Base-by-base conservation (phyloP, 139 green algal species). In the Micractinium conductrix region DNA sequence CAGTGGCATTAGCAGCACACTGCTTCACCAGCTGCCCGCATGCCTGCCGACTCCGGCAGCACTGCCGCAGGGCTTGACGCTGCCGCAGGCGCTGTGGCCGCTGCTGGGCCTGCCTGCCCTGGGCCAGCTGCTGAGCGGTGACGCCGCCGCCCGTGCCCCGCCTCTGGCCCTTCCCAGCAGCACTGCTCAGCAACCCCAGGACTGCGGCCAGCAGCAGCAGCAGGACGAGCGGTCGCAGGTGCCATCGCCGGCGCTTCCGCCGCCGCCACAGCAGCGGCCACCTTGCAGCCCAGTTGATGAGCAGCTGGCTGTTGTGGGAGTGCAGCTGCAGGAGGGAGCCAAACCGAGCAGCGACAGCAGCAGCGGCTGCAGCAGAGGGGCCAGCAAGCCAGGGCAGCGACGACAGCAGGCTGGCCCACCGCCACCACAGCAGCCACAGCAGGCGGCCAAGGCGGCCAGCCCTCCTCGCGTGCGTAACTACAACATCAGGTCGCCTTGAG, bases 401-500 rank as follows among this genome's bases (percentile, higher is more conserved):
- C 33, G 35, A 2, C 35, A 35, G 42, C 42, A 78, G 71, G 48
- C 48, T 28, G 16, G 14, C 7, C 6, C 38, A 50, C 37, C 35
- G 24, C 17, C 21, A 63, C 4, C 43, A 33, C 73, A 63, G 45
- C 45, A 50, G 37, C 33, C 53, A 53, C 37, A 71, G 75, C 50
- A 69, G 75, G 35, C 10, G 24, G 42, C 42, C n/a, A 76, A 35
- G n/a, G 16, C 22, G 16, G 33, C 63, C 16, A 84, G 63, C 63
- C 79, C 63, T 0, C 79, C n/a, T 6, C 63, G 63, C 35, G 80
- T 85, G 33, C 68, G 80, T 9, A 85, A 85, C 68, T 85, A 79
- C 37, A 85, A 85, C 69, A n/a, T 79, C 37, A 85, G 79, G 50
- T 69, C 50, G 21, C 75, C 75, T 2, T 81, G 75, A 81, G 50